phyloP scores from a whole-genome alignment of 768 basidiomycete genomes.

The Lentinula detonsa region DNA sequence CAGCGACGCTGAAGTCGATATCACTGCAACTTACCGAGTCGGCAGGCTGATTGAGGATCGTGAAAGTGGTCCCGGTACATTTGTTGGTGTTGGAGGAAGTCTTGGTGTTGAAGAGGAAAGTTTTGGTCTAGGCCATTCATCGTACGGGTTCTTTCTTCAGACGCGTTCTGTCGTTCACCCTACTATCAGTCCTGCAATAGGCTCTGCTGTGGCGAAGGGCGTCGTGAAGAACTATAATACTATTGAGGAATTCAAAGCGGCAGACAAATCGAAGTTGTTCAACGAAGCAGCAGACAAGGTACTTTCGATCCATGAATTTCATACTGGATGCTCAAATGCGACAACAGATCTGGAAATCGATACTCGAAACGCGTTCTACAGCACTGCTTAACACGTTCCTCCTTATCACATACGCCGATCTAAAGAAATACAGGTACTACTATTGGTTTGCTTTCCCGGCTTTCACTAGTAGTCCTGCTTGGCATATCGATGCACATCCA shows the following conservation, averaged over 20 bases:
- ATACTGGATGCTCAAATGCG: neutral
- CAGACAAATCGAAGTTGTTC: conserved; percentile 86
- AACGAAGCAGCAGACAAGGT: conserved; percentile 67
- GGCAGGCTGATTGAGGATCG: conserved; percentile 73
- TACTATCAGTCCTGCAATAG: conserved; percentile 32
- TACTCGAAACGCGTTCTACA: conserved; percentile 45
- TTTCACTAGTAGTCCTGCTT: conserved; percentile 81
- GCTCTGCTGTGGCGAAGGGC: conserved; percentile 53
- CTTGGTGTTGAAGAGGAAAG: conserved; percentile 60
- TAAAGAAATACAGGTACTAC: conserved; percentile 97
- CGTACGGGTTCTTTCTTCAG: conserved; percentile 29
- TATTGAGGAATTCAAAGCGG: conserved; percentile 90
- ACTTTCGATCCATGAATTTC: conserved; percentile 5
- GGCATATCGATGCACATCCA: conserved; percentile 60
- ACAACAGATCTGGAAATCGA: conserved; percentile 64
- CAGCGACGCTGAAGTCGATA: conserved; percentile 60
- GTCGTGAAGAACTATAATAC: conserved; percentile 94
- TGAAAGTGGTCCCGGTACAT: conserved; percentile 53
- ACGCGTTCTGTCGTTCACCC: conserved; percentile 4
- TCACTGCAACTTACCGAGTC: conserved; percentile 63
- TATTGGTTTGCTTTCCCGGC: conserved; percentile 99
- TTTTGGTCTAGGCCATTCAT: conserved; percentile 37
- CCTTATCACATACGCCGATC: conserved; percentile 90
- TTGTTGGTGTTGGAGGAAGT: conserved; percentile 67
- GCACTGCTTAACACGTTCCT: conserved; percentile 71